Conservation (phyloP, 2,329 filamentous ascomycete genomes). For the Claviceps pusilla region DNA sequence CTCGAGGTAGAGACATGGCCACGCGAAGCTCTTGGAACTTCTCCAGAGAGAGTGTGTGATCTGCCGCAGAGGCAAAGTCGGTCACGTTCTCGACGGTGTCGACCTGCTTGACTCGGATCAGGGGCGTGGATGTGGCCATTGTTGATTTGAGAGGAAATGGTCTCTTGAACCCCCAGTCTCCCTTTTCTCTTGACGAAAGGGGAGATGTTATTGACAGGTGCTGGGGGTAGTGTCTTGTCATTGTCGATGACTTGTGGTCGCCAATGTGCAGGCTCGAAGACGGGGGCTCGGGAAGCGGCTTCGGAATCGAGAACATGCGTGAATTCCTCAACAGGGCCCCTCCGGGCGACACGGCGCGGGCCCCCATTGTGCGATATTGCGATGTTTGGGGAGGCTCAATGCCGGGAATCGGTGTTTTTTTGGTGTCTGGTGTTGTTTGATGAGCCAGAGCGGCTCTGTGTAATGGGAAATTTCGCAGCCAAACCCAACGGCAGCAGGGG, state of each 20-base stretch:
- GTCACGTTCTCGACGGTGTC: conserved; percentile 82
- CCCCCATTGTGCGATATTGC: conserved; percentile 17
- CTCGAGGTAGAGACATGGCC: conserved; percentile 44
- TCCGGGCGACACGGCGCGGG: conserved; percentile 38
- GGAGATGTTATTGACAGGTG: conserved; percentile 72
- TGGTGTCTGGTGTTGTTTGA: background rate
- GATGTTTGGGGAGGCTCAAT: conserved; percentile 17
- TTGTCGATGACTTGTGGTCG: conserved; percentile 22
- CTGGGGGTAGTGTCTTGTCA: conserved; percentile 63
- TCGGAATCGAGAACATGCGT: conserved; percentile 76
- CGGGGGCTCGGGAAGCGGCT: conserved; percentile 52
- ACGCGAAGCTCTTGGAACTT: conserved; percentile 79
- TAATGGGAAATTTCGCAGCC: conserved; percentile 17
- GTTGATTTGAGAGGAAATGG: conserved; percentile 65
- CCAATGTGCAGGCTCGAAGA: conserved; percentile 25
- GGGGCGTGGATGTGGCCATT: conserved; percentile 54
- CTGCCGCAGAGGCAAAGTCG: conserved; percentile 69
- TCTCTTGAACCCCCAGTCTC: conserved; percentile 89
- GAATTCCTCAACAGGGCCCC: conserved; percentile 66
- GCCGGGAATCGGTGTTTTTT: conserved; percentile 6
- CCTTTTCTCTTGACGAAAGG: conserved; percentile 52
- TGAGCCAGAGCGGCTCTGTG: conserved; percentile 1
- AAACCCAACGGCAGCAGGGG: background rate
- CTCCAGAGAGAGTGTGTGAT: conserved; percentile 63
- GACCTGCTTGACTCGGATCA: conserved; percentile 60